A percentile compares a stretch with the other conserved stretches of the same genome.
Conservation (phyloP, 352 stramenopile species). For the Phytopythium sindhum region DNA sequence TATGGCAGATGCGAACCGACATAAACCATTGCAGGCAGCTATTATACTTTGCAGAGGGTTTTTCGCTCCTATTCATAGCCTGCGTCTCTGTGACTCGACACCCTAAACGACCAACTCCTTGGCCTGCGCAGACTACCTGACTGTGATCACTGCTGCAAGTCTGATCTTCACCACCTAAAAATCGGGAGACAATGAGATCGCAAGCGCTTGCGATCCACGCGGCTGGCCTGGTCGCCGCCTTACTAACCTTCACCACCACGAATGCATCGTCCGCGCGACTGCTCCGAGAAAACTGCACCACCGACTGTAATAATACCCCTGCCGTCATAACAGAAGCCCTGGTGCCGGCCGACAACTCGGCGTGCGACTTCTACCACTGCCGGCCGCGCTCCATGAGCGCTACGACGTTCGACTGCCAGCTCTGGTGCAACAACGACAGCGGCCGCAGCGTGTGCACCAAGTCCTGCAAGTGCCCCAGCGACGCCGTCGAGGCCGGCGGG, state of each 20-base stretch:
- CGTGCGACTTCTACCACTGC: slow-evolving; percentile 8
- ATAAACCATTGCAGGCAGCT: no score
- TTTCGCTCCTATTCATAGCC: no score
- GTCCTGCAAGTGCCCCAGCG: slow-evolving; percentile 5
- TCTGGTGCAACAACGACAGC: slow-evolving; percentile 13
- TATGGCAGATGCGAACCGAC: no score
- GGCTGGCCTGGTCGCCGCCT: neutral
- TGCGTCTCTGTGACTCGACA: no score
- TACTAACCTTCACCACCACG: neutral
- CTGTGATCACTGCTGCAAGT: no score
- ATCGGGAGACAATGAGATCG: neutral
- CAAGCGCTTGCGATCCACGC: neutral
- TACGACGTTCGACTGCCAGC: slow-evolving; percentile 5
- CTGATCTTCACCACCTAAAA: no score
- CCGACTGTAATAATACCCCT: neutral
- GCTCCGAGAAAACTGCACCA: neutral
- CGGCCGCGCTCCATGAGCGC: slow-evolving; percentile 4
- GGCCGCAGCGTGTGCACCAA: neutral
- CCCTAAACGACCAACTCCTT: no score
- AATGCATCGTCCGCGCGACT: neutral
- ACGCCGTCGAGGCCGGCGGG: slow-evolving; percentile 3
- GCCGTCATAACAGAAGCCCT: neutral
- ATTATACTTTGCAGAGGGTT: no score
- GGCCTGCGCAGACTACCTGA: no score
- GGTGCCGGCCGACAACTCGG: neutral